Conservation (phyloP, 306 rosid species). For the Castanospermum australe region DNA sequence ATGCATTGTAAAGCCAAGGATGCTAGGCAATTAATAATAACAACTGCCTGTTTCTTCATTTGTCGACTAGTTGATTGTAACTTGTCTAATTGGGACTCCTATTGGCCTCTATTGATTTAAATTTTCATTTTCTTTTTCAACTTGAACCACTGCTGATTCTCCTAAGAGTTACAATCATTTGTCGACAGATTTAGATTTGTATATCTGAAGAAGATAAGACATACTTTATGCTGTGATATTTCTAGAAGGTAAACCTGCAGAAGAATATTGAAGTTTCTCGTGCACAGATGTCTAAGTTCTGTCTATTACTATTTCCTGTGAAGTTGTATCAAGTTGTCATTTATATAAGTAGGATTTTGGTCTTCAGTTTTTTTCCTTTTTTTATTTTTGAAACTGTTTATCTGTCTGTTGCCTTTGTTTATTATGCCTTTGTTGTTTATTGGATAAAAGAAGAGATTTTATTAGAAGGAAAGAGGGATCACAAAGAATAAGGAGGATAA, state of each 20-base stretch:
- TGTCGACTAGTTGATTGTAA: background rate
- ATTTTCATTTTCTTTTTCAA: conserved; percentile 2
- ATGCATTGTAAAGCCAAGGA: background rate
- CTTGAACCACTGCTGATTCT: background rate
- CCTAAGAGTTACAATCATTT: background rate
- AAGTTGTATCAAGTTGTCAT: background rate
- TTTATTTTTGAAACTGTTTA: background rate
- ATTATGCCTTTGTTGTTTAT: background rate
- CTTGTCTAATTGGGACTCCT: background rate
- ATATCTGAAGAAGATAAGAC: background rate
- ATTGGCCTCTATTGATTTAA: background rate
- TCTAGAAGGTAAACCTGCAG: background rate
- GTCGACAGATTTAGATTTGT: background rate
- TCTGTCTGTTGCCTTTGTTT: background rate
- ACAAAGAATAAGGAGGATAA: background rate
- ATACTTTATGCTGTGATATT: background rate
- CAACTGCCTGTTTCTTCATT: background rate
- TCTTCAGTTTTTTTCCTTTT: background rate
- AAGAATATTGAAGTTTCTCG: background rate
- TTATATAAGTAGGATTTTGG: background rate
- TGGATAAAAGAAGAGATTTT: background rate
- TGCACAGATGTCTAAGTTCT: background rate
- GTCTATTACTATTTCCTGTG: background rate
- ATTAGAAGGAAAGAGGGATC: background rate
- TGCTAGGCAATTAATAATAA: background rate